Percentiles rank a stretch among this genome's conserved stretches.
Evolutionary conservation across 2,329 filamentous ascomycete species (phyloP).

Genomic region (Pyricularia grisea): DNA sequence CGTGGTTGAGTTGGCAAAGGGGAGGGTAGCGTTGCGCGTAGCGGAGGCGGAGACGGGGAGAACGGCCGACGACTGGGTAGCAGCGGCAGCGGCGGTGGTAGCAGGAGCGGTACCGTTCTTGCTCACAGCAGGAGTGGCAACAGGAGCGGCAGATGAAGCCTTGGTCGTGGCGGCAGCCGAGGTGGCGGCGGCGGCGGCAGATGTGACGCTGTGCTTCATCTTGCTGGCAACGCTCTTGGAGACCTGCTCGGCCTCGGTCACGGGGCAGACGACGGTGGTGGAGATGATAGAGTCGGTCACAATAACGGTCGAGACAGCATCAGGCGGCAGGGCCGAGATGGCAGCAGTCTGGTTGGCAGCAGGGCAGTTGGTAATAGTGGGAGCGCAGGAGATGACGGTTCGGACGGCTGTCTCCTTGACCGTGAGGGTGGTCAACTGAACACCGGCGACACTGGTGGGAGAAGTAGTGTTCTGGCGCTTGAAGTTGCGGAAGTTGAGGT

Average conservation of each 20-base stretch:
- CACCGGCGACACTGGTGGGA: neutral
- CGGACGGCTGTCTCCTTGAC: slow-evolving; percentile 32
- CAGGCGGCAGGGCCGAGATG: slow-evolving; percentile 22
- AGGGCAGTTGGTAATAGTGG: slow-evolving; percentile 13
- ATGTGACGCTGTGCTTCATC: neutral
- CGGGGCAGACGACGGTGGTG: slow-evolving; percentile 31
- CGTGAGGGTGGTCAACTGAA: slow-evolving; percentile 12
- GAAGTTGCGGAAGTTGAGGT: slow-evolving; percentile 6
- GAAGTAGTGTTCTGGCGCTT: slow-evolving; percentile 1
- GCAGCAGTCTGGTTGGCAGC: slow-evolving; percentile 17
- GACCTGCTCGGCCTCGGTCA: slow-evolving; percentile 27
- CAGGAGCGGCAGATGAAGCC: slow-evolving; percentile 11
- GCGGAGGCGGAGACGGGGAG: neutral
- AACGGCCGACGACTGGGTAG: neutral
- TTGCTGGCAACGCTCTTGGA: slow-evolving; percentile 22
- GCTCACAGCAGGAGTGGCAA: slow-evolving; percentile 21
- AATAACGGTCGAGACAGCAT: slow-evolving; percentile 19
- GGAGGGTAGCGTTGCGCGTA: neutral
- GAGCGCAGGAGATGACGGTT: slow-evolving; percentile 13
- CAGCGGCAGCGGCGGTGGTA: neutral
- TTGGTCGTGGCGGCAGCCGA: slow-evolving; percentile 14
- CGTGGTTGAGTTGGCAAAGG: slow-evolving; percentile 4
- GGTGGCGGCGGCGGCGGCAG: slow-evolving; percentile 12
- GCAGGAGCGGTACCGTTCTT: slow-evolving; percentile 11
- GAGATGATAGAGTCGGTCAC: slow-evolving; percentile 28